phyloP scores from a whole-genome alignment of 2,329 filamentous ascomycete species.

The Fusarium sp. region DNA sequence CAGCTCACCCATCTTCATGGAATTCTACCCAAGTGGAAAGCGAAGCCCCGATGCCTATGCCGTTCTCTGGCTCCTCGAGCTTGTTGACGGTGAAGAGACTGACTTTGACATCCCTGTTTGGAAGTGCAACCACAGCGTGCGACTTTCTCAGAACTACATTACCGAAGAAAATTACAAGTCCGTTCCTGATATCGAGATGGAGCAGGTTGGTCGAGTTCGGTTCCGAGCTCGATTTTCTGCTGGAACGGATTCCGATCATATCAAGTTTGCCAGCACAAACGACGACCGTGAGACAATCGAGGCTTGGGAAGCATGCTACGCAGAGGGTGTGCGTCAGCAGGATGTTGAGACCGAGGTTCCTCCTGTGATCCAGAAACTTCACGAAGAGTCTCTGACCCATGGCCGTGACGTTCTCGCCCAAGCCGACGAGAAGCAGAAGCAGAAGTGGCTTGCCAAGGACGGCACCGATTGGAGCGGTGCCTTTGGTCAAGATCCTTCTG shows the following conservation, averaged over 20 bases:
- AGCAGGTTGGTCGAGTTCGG: slow-evolving; percentile 81
- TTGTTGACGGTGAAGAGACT: slow-evolving; percentile 80
- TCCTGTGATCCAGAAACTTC: slow-evolving; percentile 75
- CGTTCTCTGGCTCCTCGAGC: slow-evolving; percentile 84
- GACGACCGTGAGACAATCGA: slow-evolving; percentile 93
- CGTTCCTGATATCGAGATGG: slow-evolving; percentile 78
- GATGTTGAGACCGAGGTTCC: slow-evolving; percentile 79
- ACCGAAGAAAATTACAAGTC: slow-evolving; percentile 77
- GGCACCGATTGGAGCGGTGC: slow-evolving; percentile 89
- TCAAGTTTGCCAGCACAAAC: slow-evolving; percentile 85
- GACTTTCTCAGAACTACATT: slow-evolving; percentile 92
- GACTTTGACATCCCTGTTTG: slow-evolving; percentile 91
- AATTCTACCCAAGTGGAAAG: slow-evolving; percentile 77
- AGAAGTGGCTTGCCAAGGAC: slow-evolving; percentile 80
- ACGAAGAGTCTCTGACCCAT: slow-evolving; percentile 81
- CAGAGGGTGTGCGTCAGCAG: slow-evolving; percentile 82
- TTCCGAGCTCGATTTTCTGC: slow-evolving; percentile 88
- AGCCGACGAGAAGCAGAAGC: slow-evolving; percentile 75
- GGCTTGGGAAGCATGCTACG: slow-evolving; percentile 90
- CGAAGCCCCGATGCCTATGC: slow-evolving; percentile 79
- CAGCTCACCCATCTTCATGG: slow-evolving; percentile 87
- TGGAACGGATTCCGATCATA: slow-evolving; percentile 87
- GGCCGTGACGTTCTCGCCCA: slow-evolving; percentile 83
- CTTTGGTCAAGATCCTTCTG: slow-evolving; percentile 79
- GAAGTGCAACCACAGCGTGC: slow-evolving; percentile 77